Percentiles rank a stretch among this genome's conserved stretches.
Conservation (phyloP, 805 yeast species). For the Kazachstania viticola region DNA sequence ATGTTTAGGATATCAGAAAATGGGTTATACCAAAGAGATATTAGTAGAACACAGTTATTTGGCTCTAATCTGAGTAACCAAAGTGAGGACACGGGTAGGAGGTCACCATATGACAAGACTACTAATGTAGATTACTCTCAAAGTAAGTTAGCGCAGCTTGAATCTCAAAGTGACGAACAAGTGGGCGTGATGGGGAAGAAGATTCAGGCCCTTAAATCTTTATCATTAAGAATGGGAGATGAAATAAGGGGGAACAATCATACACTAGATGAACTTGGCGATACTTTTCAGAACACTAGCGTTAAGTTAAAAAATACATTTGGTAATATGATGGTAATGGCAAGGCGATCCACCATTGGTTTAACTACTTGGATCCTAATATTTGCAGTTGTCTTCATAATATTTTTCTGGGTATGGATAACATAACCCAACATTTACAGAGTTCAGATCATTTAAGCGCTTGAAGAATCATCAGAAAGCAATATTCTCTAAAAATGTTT, state of each 20-base stretch:
- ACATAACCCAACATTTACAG: slow-evolving; percentile 3
- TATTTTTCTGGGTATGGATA: slow-evolving; percentile 42
- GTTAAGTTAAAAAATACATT: slow-evolving; percentile 40
- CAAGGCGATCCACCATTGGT: slow-evolving; percentile 51
- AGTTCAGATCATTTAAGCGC: no score
- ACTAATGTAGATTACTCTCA: slow-evolving; percentile 35
- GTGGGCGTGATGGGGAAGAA: slow-evolving; percentile 42
- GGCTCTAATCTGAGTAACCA: slow-evolving; percentile 7
- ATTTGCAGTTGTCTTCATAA: slow-evolving; percentile 35
- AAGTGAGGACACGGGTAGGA: slow-evolving; percentile 6
- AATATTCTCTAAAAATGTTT: no score
- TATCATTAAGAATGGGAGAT: slow-evolving; percentile 49
- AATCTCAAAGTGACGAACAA: slow-evolving; percentile 55
- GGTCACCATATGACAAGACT: slow-evolving; percentile 34
- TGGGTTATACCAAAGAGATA: slow-evolving; percentile 20
- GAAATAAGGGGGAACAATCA: slow-evolving; percentile 46
- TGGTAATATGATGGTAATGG: slow-evolving; percentile 50
- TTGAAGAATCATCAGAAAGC: no score
- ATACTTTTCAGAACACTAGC: slow-evolving; percentile 37
- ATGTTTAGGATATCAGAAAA: slow-evolving; percentile 5
- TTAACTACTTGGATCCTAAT: slow-evolving; percentile 49
- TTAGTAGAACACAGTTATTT: slow-evolving; percentile 23
- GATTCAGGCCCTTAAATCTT: slow-evolving; percentile 41
- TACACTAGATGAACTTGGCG: slow-evolving; percentile 32
- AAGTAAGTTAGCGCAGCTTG: slow-evolving; percentile 44